phyloP scores from a whole-genome alignment of 345 rosid genomes.

The Chamaenerion angustifolium region DNA sequence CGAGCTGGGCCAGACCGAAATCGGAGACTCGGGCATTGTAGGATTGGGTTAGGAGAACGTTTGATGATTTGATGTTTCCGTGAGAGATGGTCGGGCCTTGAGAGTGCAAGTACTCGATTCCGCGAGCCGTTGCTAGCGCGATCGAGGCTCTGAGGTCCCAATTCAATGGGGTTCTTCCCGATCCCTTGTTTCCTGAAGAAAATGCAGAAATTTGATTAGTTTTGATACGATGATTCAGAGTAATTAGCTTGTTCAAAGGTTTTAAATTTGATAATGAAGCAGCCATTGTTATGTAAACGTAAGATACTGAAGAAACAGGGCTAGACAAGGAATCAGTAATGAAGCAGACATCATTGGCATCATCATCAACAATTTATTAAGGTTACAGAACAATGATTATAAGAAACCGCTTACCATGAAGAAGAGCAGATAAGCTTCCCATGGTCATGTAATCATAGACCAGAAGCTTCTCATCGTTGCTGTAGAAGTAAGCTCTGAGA shows the following conservation, averaged over 20 bases:
- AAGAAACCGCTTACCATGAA: slow-evolving; percentile 45
- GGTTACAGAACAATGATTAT: background rate
- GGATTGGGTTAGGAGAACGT: slow-evolving; percentile 29
- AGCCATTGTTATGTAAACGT: too few species aligned
- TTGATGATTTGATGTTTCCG: slow-evolving; percentile 41
- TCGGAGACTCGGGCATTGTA: slow-evolving; percentile 32
- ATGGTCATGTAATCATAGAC: slow-evolving; percentile 89
- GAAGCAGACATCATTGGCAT: too few species aligned
- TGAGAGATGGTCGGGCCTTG: slow-evolving; percentile 32
- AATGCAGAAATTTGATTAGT: background rate
- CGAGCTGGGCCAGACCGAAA: slow-evolving; percentile 36
- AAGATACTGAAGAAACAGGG: too few species aligned
- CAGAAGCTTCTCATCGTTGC: slow-evolving; percentile 92
- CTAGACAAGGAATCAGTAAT: too few species aligned
- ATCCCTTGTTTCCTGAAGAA: slow-evolving; percentile 32
- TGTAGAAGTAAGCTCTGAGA: slow-evolving; percentile 80
- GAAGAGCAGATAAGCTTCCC: slow-evolving; percentile 97
- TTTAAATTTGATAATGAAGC: too few species aligned
- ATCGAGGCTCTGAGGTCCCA: slow-evolving; percentile 30
- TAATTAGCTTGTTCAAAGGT: too few species aligned
- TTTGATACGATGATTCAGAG: too few species aligned
- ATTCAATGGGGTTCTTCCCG: slow-evolving; percentile 34
- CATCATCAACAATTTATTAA: too few species aligned
- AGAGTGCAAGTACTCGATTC: slow-evolving; percentile 33
- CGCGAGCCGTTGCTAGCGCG: slow-evolving; percentile 38